phyloP scores from a whole-genome alignment of 1,284 basidiomycete genomes.

The Boletus holoroseus region DNA sequence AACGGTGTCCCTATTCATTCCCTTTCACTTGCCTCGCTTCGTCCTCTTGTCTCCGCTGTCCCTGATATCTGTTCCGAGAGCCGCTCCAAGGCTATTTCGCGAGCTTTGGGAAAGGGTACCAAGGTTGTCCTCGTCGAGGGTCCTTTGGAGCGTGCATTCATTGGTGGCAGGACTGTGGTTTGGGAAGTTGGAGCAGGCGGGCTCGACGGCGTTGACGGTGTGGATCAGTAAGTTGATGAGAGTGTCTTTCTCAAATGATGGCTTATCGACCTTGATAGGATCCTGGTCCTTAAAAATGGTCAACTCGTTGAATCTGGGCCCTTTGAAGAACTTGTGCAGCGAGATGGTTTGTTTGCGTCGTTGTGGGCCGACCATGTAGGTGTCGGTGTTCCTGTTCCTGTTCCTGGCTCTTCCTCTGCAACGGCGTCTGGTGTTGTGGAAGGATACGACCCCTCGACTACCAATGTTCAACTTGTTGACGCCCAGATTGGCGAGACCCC shows the following conservation, averaged over 20 bases:
- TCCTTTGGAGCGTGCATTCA: constrained; percentile 72
- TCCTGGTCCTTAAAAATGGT: constrained; percentile 77
- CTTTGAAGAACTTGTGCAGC: constrained; percentile 66
- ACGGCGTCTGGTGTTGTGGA: constrained; percentile 18
- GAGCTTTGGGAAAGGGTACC: constrained; percentile 82
- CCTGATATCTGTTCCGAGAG: constrained; percentile 81
- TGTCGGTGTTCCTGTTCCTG: constrained; percentile 29
- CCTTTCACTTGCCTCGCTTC: constrained; percentile 74
- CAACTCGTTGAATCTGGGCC: constrained; percentile 74
- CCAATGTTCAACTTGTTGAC: constrained; percentile 14
- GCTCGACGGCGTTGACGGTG: constrained; percentile 25
- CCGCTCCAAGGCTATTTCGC: constrained; percentile 81
- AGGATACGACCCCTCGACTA: constrained; percentile 24
- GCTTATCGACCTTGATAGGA: constrained; percentile 41
- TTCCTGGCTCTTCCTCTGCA: constrained; percentile 29
- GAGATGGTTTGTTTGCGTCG: constrained; percentile 65
- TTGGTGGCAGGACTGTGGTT: constrained; percentile 62
- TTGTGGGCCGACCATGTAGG: constrained; percentile 80
- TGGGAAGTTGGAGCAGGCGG: constrained; percentile 76
- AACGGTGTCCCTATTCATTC: constrained; percentile 84
- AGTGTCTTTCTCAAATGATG: neutral
- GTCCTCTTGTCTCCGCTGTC: constrained; percentile 77
- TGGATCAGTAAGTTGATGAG: constrained; percentile 51
- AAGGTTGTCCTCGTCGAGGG: constrained; percentile 74
- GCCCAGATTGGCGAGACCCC: constrained; percentile 7